phyloP scores from a whole-genome alignment of 2,329 filamentous ascomycete genomes.

The Tolypocladium amazonense region DNA sequence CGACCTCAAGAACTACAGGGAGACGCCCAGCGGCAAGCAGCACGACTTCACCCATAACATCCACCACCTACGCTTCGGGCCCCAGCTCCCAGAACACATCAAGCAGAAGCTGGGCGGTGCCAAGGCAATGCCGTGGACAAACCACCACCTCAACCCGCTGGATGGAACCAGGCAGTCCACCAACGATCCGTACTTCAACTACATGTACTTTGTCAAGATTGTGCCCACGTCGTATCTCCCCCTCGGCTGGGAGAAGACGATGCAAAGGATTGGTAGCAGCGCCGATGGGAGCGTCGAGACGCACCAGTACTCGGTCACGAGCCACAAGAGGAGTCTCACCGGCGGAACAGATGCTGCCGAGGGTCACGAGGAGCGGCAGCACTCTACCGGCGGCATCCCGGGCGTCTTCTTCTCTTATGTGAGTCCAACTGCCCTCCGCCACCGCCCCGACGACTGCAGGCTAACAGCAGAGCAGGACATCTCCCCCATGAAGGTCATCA shows the following conservation, averaged over 20 bases:
- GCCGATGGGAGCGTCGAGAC: conserved; percentile 81
- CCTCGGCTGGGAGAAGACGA: conserved; percentile 69
- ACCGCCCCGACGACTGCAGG: background rate
- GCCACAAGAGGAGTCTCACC: conserved; percentile 77
- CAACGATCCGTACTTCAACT: conserved; percentile 79
- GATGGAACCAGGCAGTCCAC: conserved; percentile 71
- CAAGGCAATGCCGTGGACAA: conserved; percentile 57
- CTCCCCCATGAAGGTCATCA: conserved; percentile 98
- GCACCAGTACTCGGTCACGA: conserved; percentile 96
- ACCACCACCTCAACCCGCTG: conserved; percentile 85
- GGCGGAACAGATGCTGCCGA: conserved; percentile 79
- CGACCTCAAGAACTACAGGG: conserved; percentile 92
- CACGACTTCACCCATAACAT: conserved; percentile 88
- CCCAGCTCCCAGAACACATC: conserved; percentile 70
- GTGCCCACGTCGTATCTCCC: conserved; percentile 93
- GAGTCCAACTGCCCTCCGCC: conserved; percentile 23
- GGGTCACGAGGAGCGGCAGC: conserved; percentile 84
- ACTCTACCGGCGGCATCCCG: conserved; percentile 84
- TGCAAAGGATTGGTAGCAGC: conserved; percentile 29
- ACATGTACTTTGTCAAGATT: conserved; percentile 99
- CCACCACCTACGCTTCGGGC: conserved; percentile 85
- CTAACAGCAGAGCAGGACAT: conserved; percentile 56
- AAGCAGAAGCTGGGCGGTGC: conserved; percentile 46
- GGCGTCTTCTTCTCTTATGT: conserved; percentile 98
- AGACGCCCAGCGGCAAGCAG: conserved; percentile 52